phyloP scores from a whole-genome alignment of 768 basidiomycete species.

The Phylloporus arenicola region DNA sequence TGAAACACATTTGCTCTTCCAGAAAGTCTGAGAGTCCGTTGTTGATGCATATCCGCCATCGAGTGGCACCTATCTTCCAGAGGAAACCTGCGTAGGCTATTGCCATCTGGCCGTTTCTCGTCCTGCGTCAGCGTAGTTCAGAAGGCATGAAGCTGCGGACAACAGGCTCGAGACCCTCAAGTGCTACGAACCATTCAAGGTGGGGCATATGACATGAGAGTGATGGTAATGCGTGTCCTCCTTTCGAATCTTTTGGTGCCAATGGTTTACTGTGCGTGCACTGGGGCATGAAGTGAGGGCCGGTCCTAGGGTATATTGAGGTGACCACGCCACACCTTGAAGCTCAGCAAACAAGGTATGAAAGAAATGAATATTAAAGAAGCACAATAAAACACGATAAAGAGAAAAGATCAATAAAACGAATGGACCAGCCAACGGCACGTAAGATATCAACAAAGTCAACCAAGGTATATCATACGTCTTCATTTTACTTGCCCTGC shows the following conservation, averaged over 20 bases:
- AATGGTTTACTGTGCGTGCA: background rate
- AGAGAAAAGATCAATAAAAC: background rate
- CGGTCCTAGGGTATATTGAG: slow-evolving; percentile 42
- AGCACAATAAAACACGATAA: slow-evolving; percentile 2
- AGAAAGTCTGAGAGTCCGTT: too few species aligned
- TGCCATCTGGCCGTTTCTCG: too few species aligned
- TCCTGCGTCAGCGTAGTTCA: too few species aligned
- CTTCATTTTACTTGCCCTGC: slow-evolving; percentile 8
- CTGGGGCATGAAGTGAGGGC: slow-evolving; percentile 28
- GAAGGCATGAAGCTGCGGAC: too few species aligned
- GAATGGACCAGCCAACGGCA: slow-evolving; percentile 5
- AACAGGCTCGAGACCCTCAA: too few species aligned
- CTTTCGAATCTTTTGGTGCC: background rate
- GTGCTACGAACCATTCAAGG: too few species aligned
- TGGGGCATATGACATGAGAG: too few species aligned
- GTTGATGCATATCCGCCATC: too few species aligned
- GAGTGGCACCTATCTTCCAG: too few species aligned
- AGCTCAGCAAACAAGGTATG: background rate
- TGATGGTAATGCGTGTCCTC: background rate
- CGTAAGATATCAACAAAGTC: background rate
- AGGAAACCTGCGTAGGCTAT: too few species aligned
- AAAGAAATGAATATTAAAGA: background rate
- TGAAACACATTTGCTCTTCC: too few species aligned
- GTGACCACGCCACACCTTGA: background rate
- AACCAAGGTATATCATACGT: background rate